These are phyloP conservation scores for Casaregolazyma suthepensis DNA, from an alignment of 1,139 yeast genomes.

Conservation along the genomic window DNA sequence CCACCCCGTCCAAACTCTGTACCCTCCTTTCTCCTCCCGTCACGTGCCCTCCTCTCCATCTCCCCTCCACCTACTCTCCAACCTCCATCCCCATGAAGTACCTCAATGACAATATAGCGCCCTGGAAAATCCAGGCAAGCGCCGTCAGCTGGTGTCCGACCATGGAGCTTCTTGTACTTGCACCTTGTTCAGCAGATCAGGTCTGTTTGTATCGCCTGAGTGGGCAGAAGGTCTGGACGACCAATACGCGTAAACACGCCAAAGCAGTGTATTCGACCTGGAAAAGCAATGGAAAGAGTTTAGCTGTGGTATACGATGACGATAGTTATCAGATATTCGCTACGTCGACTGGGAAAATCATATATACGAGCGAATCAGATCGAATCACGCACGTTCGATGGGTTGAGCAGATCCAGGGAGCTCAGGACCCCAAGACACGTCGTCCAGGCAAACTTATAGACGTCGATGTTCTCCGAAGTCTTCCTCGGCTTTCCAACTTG, in stretches of 20 bases:
- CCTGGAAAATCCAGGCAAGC: slow-evolving; percentile 35
- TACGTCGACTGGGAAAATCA: slow-evolving; percentile 41
- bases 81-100: neutral
- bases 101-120: slow-evolving; percentile 18
- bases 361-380: slow-evolving; percentile 11
- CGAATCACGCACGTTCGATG: slow-evolving; percentile 10
- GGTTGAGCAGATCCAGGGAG: slow-evolving; percentile 4
- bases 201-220: slow-evolving; percentile 49
- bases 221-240: slow-evolving; percentile 51
- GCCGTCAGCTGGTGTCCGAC: slow-evolving; percentile 51
- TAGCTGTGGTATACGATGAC: slow-evolving; percentile 45
- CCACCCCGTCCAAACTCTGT: too few species aligned
- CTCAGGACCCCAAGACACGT: neutral
- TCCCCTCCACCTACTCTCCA: neutral
- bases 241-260: slow-evolving; percentile 24
- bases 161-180: slow-evolving; percentile 47
- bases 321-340: slow-evolving; percentile 43
- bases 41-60: neutral
- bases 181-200: slow-evolving; percentile 39
- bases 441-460: slow-evolving; percentile 9
- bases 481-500: slow-evolving; percentile 37
- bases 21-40: neutral
- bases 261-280: slow-evolving; percentile 31
- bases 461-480: slow-evolving; percentile 27
- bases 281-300: slow-evolving; percentile 35